Percentiles rank a stretch among this genome's conserved stretches.
phyloP scores from a whole-genome alignment of 495 filamentous ascomycete genomes.

The Talaromyces trachyspermus region DNA sequence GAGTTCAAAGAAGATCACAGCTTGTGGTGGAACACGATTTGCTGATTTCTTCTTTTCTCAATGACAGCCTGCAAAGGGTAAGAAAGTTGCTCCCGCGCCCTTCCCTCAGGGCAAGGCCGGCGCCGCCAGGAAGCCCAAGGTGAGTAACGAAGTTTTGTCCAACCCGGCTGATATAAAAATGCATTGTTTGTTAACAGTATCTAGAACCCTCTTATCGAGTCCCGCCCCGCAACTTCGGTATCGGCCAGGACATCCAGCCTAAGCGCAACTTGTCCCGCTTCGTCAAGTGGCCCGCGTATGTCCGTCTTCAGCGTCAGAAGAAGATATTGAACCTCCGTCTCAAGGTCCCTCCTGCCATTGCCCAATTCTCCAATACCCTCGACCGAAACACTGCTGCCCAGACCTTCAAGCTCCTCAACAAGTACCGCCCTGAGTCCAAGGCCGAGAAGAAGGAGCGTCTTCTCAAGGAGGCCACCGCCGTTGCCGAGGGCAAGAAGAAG shows the following conservation, averaged over 20 bases:
- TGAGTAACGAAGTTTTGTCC: too few species aligned
- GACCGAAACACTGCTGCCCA: conserved; percentile 98
- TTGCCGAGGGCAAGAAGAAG: conserved; percentile 99
- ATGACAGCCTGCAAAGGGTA: conserved; percentile 99
- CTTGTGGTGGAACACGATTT: conserved; percentile 70
- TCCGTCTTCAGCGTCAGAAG: conserved; percentile 98
- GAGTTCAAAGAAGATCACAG: conserved; percentile 82
- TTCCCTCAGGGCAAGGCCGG: conserved; percentile 93
- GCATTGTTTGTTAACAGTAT: too few species aligned
- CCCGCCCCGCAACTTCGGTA: conserved; percentile 94
- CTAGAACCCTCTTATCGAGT: conserved; percentile 99
- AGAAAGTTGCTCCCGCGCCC: conserved; percentile 91
- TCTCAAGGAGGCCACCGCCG: conserved; percentile 91
- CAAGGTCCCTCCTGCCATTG: conserved; percentile 95
- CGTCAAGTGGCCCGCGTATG: conserved; percentile 99
- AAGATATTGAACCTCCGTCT: conserved; percentile 98
- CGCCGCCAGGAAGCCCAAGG: conserved; percentile 90
- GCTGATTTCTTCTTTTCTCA: conserved; percentile 99
- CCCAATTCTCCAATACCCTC: conserved; percentile 94
- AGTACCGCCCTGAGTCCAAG: conserved; percentile 99
- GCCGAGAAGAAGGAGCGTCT: conserved; percentile 99
- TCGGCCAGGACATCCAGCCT: conserved; percentile 98
- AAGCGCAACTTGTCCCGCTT: conserved; percentile 95
- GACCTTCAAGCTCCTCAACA: conserved; percentile 97
- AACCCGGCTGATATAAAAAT: too few species aligned